Evolutionary conservation across 2,329 filamentous ascomycete species (phyloP).

Genomic region (Gnomoniopsis smithogilvyi): DNA sequence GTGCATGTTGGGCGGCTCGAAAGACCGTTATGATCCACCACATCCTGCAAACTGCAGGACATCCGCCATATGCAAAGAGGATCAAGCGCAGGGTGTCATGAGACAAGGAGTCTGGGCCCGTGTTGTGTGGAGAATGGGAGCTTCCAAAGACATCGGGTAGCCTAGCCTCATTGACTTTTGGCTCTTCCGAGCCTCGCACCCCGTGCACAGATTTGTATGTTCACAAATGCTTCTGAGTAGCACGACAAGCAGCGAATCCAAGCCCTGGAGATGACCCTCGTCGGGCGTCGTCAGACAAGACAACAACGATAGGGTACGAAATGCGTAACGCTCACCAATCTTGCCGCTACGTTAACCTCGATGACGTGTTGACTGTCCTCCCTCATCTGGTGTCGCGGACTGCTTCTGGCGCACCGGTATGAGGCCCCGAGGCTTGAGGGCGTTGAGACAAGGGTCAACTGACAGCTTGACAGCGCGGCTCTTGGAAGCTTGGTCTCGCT

Average conservation of each 20-base stretch:
- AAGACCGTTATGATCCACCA: too few species aligned
- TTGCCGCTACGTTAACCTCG: background rate
- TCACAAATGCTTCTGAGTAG: background rate
- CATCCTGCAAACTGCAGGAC: too few species aligned
- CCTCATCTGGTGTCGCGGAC: background rate
- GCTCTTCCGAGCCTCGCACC: background rate
- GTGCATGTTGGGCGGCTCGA: too few species aligned
- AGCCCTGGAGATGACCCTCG: background rate
- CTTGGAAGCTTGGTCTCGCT: background rate
- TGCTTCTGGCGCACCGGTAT: background rate
- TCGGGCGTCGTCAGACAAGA: background rate
- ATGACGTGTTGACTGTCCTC: background rate
- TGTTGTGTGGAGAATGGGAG: too few species aligned
- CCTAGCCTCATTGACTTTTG: too few species aligned
- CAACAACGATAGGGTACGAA: background rate
- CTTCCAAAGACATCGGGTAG: too few species aligned
- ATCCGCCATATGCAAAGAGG: too few species aligned
- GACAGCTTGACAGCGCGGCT: background rate
- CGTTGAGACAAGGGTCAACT: constrained; percentile 8
- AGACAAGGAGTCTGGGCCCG: too few species aligned
- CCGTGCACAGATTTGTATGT: background rate
- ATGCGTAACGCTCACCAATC: background rate
- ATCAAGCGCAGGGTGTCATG: too few species aligned
- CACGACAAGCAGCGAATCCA: background rate
- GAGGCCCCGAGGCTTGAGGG: background rate